These are phyloP conservation scores for Auricularia sp. DNA, from an alignment of 768 basidiomycete species.

Conservation along the genomic window DNA sequence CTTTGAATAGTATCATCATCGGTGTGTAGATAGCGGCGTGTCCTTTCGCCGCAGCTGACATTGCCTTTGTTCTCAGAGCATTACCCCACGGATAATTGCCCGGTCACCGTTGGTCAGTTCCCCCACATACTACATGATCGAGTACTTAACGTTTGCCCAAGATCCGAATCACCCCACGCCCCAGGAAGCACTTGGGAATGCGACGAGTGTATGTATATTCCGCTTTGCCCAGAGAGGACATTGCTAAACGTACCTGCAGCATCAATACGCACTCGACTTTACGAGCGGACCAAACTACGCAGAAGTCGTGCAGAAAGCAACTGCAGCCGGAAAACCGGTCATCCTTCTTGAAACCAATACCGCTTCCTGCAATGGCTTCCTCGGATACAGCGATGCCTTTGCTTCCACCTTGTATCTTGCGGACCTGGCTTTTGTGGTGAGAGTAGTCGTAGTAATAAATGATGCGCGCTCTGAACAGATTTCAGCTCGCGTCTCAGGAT, in stretches of 20 bases:
- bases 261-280: neutral
- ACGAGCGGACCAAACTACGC: neutral
- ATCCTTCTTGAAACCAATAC: constrained; percentile 67
- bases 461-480: constrained; percentile 36
- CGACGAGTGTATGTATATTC: too few relatives aligned
- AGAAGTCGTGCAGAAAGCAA: neutral
- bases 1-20: neutral
- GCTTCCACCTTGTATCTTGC: constrained; percentile 52
- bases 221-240: too few relatives aligned
- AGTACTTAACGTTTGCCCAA: neutral
- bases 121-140: neutral
- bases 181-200: too few relatives aligned
- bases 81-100: neutral
- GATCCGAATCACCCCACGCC: too few relatives aligned
- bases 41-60: too few relatives aligned
- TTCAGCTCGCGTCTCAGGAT: constrained; percentile 40
- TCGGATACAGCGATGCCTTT: constrained; percentile 48
- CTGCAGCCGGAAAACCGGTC: constrained; percentile 31
- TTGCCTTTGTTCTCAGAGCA: neutral
- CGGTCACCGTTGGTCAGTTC: neutral
- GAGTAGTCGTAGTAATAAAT: constrained; percentile 25
- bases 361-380: constrained; percentile 40
- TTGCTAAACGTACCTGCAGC: neutral
- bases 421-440: constrained; percentile 51
- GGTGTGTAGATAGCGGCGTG: neutral